These are phyloP conservation scores for Meira miltonrushii DNA, from an alignment of 1,284 basidiomycete species.

Conservation along the genomic window DNA sequence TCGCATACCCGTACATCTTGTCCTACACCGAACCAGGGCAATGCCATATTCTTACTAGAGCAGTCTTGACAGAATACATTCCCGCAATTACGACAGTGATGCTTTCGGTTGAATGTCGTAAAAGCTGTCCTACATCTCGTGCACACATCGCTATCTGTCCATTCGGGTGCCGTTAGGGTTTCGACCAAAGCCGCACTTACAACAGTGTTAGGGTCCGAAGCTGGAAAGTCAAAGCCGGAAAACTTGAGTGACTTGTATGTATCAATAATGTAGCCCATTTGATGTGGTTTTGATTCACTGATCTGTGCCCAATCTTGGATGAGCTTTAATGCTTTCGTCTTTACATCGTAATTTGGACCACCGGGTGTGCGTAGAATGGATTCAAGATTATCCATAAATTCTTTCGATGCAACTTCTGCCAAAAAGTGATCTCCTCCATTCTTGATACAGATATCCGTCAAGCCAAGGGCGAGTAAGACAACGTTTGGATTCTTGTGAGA, in stretches of 20 bases:
- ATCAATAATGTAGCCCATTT: slow-evolving; percentile 43
- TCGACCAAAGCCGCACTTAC: slow-evolving; percentile 46
- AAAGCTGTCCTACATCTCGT: slow-evolving; percentile 86
- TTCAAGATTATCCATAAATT: slow-evolving; percentile 87
- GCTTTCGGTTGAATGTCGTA: slow-evolving; percentile 92
- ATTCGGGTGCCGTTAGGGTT: slow-evolving; percentile 67
- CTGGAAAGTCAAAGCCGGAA: slow-evolving; percentile 74
- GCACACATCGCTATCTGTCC: slow-evolving; percentile 93
- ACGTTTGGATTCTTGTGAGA: slow-evolving; percentile 96
- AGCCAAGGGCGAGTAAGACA: slow-evolving; percentile 76
- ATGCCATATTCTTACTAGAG: slow-evolving; percentile 73
- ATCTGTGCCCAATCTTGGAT: slow-evolving; percentile 90
- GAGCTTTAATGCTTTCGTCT: slow-evolving; percentile 69
- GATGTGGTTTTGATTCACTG: slow-evolving; percentile 72
- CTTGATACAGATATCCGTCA: slow-evolving; percentile 91
- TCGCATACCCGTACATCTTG: slow-evolving; percentile 95
- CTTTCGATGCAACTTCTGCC: slow-evolving; percentile 60
- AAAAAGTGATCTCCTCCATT: slow-evolving; percentile 94
- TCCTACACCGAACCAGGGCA: slow-evolving; percentile 89
- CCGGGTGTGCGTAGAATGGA: slow-evolving; percentile 66
- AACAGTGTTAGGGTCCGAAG: slow-evolving; percentile 65
- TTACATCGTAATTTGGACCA: slow-evolving; percentile 72
- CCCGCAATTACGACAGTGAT: slow-evolving; percentile 97
- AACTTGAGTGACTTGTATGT: slow-evolving; percentile 43
- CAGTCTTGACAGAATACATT: slow-evolving; percentile 93